phyloP scores from a whole-genome alignment of 2,329 filamentous ascomycete genomes.

The Verticillium albo-atrum region DNA sequence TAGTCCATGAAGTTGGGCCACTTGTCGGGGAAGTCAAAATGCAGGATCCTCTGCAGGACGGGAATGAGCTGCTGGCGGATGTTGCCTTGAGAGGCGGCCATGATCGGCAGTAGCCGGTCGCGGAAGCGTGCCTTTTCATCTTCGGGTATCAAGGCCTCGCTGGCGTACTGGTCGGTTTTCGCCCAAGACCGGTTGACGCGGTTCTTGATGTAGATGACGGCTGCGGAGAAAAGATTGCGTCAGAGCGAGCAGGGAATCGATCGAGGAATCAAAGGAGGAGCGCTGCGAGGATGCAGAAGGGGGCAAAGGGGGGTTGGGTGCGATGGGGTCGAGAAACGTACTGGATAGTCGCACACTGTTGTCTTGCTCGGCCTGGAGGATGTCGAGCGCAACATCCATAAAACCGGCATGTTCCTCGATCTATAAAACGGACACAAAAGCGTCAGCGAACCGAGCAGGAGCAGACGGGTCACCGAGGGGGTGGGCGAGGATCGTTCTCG shows the following conservation, averaged over 20 bases:
- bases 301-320: neutral
- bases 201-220: slow-evolving; percentile 97
- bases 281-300: neutral
- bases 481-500: too few relatives aligned
- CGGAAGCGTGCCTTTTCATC: slow-evolving; percentile 85
- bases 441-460: neutral
- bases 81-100: slow-evolving; percentile 73
- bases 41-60: slow-evolving; percentile 90
- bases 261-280: neutral
- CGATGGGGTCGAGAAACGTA: slow-evolving; percentile 44
- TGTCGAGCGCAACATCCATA: slow-evolving; percentile 83
- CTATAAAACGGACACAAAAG: slow-evolving; percentile 37
- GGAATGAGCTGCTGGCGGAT: slow-evolving; percentile 92
- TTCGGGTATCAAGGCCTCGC: slow-evolving; percentile 74
- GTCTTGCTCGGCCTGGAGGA: slow-evolving; percentile 85
- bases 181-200: slow-evolving; percentile 91
- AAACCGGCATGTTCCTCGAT: slow-evolving; percentile 89
- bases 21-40: slow-evolving; percentile 88
- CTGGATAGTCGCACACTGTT: slow-evolving; percentile 80
- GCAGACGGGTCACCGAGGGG: neutral
- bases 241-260: neutral
- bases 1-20: slow-evolving; percentile 96
- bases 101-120: slow-evolving; percentile 81
- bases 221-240: slow-evolving; percentile 40
- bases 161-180: slow-evolving; percentile 67